phyloP scores from a whole-genome alignment of 108 stramenopile species.

The Thalassiosira profunda region DNA sequence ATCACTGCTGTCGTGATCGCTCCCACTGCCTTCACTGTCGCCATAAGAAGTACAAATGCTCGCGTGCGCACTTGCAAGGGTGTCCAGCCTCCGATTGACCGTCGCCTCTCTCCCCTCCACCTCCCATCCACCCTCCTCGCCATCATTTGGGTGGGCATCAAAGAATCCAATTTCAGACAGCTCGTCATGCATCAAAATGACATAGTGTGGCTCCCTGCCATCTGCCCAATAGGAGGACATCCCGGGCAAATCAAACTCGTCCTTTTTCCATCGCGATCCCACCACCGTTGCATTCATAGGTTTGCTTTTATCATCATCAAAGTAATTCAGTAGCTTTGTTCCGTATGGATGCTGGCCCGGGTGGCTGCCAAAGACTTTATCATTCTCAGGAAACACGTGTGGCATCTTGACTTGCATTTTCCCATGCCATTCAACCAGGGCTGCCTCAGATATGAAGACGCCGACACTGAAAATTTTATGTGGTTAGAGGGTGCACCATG shows the following conservation, averaged over 20 bases:
- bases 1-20: not conserved
- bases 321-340: slow-evolving; percentile 29
- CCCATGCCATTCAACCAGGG: slow-evolving; percentile 35
- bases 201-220: slow-evolving; percentile 32
- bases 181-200: slow-evolving; percentile 35
- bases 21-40: not conserved
- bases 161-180: slow-evolving; percentile 24
- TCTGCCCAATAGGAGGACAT: not conserved
- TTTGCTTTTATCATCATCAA: slow-evolving; percentile 48
- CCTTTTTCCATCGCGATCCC: slow-evolving; percentile 36
- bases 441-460: slow-evolving; percentile 23
- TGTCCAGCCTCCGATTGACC: slow-evolving; percentile 21
- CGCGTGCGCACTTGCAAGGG: slow-evolving; percentile 14
- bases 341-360: slow-evolving; percentile 37
- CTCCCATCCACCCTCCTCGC: slow-evolving; percentile 33
- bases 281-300: slow-evolving; percentile 27
- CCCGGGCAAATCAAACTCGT: not conserved
- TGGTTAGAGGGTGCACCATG: not conserved
- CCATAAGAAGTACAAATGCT: not conserved
- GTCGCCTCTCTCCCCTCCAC: not conserved
- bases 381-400: slow-evolving; percentile 20
- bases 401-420: slow-evolving; percentile 36
- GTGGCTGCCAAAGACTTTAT: slow-evolving; percentile 33
- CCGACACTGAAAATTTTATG: slow-evolving; percentile 15
- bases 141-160: slow-evolving; percentile 34